Conservation (phyloP, 2,329 filamentous ascomycete genomes). For the Cladobotryum mycophilum region DNA sequence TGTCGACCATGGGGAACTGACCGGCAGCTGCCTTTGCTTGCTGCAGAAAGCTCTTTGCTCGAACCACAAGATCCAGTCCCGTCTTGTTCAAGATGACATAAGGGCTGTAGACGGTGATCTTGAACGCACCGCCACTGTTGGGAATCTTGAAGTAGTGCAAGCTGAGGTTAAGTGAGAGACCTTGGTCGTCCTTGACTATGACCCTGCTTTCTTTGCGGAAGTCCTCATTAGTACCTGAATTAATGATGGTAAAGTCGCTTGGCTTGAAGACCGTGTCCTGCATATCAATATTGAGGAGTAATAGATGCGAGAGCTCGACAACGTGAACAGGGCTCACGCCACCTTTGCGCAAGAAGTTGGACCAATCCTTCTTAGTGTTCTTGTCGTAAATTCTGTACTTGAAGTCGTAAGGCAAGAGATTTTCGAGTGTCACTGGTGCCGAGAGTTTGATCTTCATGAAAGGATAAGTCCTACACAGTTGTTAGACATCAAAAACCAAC, state of each 20-base stretch:
- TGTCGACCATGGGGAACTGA: slow-evolving; percentile 55
- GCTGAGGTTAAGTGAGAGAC: slow-evolving; percentile 70
- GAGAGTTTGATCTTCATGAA: slow-evolving; percentile 92
- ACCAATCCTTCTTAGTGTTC: slow-evolving; percentile 98
- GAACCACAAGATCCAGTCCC: slow-evolving; percentile 78
- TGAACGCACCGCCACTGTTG: slow-evolving; percentile 91
- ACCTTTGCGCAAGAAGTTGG: slow-evolving; percentile 93
- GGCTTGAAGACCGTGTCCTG: slow-evolving; percentile 92
- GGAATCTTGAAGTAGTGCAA: slow-evolving; percentile 89
- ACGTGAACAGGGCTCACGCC: slow-evolving; percentile 96
- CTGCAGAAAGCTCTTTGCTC: slow-evolving; percentile 83
- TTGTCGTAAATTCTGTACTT: slow-evolving; percentile 99
- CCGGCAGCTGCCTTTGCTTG: slow-evolving; percentile 78
- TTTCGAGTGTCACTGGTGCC: slow-evolving; percentile 89
- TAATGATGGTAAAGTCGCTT: slow-evolving; percentile 97
- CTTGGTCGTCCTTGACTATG: slow-evolving; percentile 77
- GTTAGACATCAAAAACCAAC: slow-evolving; percentile 13
- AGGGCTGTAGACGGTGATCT: slow-evolving; percentile 88
- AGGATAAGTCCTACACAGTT: slow-evolving; percentile 62
- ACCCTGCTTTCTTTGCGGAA: slow-evolving; percentile 78
- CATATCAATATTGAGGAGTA: slow-evolving; percentile 91
- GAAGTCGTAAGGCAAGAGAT: slow-evolving; percentile 93
- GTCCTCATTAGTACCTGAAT: slow-evolving; percentile 78
- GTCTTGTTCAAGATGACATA: slow-evolving; percentile 96
- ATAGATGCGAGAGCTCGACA: slow-evolving; percentile 87